Evolutionary conservation across 192 early-diverging fungal genomes (phyloP), one percentile per base, ranked within the genome.

Genomic region (Entophlyctis helioformis): DNA sequence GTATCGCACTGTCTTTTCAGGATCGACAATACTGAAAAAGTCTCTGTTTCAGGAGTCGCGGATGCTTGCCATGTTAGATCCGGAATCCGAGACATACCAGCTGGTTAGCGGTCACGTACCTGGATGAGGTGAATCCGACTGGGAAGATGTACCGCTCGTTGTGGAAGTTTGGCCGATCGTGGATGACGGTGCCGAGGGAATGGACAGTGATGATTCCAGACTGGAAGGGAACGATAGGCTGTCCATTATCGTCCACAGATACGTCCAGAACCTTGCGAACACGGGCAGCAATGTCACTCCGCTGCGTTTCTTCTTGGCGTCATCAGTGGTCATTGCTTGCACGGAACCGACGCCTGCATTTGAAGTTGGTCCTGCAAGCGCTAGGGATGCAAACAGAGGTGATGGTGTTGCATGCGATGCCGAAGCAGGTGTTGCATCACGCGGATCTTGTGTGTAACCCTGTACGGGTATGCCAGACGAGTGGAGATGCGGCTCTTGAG

Each of bases 81-180:
- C 29, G 29, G 29, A 31, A 4, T 8, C 29, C n/a, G 15, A 50
- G 29, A 31, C 6, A 31, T 31, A 4, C 29, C 6, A 31, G 4
- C 4, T 4, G 6, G 6, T 8, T 31, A 31, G 29, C 29, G 29
- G 21, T 6, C 5, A n/a, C 16, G 24, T 43, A 48, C 55, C 47
- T 57, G 60, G 78, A 32, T 67, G 64, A 48, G n/a, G 54, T 79
- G 62, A 89, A 95, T 7, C 91, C 89, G 2, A 92, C 82, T 0
- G 91, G 91, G 67, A 75, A 95, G 32, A 95, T 92, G 51, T 95
- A 91, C 12, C 88, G 73, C 50, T 92, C 87, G 46, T 73, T 87
- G 47, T 95, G 89, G 54, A 83, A 95, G 0, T 72, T 66, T 33
- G 80, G 71, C 10, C 82, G 69, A 48, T 90, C 84, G 51, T 65